Conservation (phyloP, 225 moss, liverwort and hornwort genomes). For the Ulota crispa region DNA sequence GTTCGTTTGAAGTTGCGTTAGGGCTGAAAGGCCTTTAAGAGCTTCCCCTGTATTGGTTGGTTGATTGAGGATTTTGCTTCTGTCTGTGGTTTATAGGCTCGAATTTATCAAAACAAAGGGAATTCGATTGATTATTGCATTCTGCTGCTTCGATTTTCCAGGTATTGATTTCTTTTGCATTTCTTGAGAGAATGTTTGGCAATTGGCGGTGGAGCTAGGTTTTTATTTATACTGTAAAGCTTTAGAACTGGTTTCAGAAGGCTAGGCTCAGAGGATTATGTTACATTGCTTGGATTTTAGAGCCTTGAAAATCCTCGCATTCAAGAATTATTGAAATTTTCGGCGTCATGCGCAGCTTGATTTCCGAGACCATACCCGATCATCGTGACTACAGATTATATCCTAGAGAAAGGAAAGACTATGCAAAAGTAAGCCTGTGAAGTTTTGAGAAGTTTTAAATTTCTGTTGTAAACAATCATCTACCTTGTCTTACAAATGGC, state of each 20-base stretch:
- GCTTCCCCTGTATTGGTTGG: not conserved
- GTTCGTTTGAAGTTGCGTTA: not conserved
- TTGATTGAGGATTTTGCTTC: constrained; percentile 6
- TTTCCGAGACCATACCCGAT: constrained; percentile 91
- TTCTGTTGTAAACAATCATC: not conserved
- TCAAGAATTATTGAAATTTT: not conserved
- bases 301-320: not conserved
- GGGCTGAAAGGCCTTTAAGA: not conserved
- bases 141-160: constrained; percentile 81
- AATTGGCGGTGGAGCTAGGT: constrained; percentile 6
- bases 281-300: constrained; percentile 10
- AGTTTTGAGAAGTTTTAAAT: not conserved
- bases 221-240: not conserved
- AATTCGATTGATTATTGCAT: constrained; percentile 81
- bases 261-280: not conserved
- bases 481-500: not conserved
- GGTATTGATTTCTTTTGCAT: constrained; percentile 31
- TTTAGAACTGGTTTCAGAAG: not conserved
- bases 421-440: constrained; percentile 51
- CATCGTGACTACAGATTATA: constrained; percentile 75
- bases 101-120: constrained; percentile 71
- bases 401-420: constrained; percentile 59
- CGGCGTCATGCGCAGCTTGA: constrained; percentile 60
- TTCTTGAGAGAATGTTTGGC: not conserved
- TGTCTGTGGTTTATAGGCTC: constrained; percentile 49